Percentiles rank a stretch among this genome's conserved stretches.
Evolutionary conservation across 345 rosid species (phyloP).

Genomic region (Hirschfeldia incana): DNA sequence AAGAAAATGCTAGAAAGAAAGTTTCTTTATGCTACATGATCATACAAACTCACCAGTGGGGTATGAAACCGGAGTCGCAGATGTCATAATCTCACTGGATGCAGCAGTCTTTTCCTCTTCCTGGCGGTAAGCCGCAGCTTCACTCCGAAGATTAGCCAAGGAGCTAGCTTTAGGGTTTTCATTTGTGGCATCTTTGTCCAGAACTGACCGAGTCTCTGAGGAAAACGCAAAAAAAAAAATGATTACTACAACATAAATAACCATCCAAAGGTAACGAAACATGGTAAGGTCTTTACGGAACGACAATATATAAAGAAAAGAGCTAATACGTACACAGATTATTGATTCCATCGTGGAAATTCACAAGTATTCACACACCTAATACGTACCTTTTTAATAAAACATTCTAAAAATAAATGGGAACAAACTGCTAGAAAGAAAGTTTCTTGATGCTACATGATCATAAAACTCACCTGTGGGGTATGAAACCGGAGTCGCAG

Average conservation of each 20-base stretch:
- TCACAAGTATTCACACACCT: slow-evolving; percentile 3
- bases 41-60: slow-evolving; percentile 30
- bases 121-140: slow-evolving; percentile 19
- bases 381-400: background rate
- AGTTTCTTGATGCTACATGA: slow-evolving; percentile 7
- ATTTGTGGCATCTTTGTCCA: slow-evolving; percentile 7
- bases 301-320: too few relatives aligned
- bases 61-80: slow-evolving; percentile 20
- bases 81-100: slow-evolving; percentile 16
- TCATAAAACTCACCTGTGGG: slow-evolving; percentile 30
- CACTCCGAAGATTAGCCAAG: slow-evolving; percentile 30
- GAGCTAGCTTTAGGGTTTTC: slow-evolving; percentile 22
- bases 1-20: slow-evolving; percentile 1
- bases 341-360: background rate
- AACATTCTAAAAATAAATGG: background rate
- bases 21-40: slow-evolving; percentile 6
- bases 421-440: background rate
- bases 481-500: slow-evolving; percentile 15
- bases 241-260: too few relatives aligned
- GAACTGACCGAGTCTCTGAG: slow-evolving; percentile 19
- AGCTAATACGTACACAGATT: background rate
- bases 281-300: too few relatives aligned
- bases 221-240: background rate
- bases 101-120: slow-evolving; percentile 23
- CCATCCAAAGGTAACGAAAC: too few relatives aligned